These are phyloP conservation scores for Ceratopteris richardii DNA, from an alignment of 75 land plant genomes.

Conservation along the genomic window DNA sequence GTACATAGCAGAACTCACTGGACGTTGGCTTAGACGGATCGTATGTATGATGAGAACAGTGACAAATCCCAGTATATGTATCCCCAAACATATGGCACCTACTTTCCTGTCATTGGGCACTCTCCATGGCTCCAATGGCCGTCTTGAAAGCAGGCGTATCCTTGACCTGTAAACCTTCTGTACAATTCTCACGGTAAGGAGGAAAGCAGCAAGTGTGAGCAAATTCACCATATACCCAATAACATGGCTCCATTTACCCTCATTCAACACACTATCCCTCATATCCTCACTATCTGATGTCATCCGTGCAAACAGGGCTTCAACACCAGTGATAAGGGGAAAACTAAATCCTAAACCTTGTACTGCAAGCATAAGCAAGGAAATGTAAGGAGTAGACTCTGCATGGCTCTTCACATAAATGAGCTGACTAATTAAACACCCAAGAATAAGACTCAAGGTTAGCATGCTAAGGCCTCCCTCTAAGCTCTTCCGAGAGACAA, in stretches of 20 bases:
- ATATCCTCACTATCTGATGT: slow-evolving; percentile 19
- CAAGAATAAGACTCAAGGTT: slow-evolving; percentile 42
- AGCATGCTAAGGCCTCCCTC: slow-evolving; percentile 43
- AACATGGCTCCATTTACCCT: slow-evolving; percentile 16
- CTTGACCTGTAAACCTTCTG: slow-evolving; percentile 65
- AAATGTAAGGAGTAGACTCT: slow-evolving; percentile 46
- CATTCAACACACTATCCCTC: slow-evolving; percentile 13
- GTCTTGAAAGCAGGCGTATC: slow-evolving; percentile 32
- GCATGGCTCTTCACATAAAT: slow-evolving; percentile 29
- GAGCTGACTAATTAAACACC: slow-evolving; percentile 46
- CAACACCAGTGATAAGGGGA: slow-evolving; percentile 63
- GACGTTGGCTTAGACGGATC: slow-evolving; percentile 7
- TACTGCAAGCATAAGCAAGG: slow-evolving; percentile 59
- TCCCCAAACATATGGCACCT: slow-evolving; percentile 13
- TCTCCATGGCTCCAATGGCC: slow-evolving; percentile 40
- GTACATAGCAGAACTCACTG: slow-evolving; percentile 4
- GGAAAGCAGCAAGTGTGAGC: slow-evolving; percentile 42
- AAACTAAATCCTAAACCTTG: slow-evolving; percentile 62
- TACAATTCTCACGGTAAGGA: slow-evolving; percentile 45
- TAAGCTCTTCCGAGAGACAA: slow-evolving; percentile 42
- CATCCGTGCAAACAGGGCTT: slow-evolving; percentile 41
- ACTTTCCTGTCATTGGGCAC: slow-evolving; percentile 52
- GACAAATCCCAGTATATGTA: slow-evolving; percentile 48
- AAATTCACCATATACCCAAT: slow-evolving; percentile 47
- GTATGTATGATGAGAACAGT: slow-evolving; percentile 31